Evolutionary conservation across 768 basidiomycete genomes (phyloP).

Genomic region (Mycena galericulata): DNA sequence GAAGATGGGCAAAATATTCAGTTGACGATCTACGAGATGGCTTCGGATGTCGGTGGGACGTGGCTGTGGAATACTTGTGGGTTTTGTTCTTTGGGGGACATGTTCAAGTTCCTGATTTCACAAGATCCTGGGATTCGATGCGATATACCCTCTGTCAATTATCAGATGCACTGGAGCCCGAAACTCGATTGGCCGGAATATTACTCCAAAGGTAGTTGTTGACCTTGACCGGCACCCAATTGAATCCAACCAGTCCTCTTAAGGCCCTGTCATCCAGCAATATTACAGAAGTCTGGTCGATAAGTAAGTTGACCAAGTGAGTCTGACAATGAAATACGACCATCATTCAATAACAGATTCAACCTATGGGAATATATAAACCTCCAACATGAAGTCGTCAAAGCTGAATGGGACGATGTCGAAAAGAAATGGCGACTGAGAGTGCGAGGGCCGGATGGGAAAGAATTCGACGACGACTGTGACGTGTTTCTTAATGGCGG

Average conservation of each 20-base stretch:
- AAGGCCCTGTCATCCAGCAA: conserved; percentile 56
- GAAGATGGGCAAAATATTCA: conserved; percentile 51
- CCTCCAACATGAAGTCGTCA: conserved; percentile 55
- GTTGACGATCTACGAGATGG: conserved; percentile 61
- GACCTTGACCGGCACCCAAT: background rate
- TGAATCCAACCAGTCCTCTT: background rate
- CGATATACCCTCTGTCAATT: conserved; percentile 55
- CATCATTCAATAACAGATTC: conserved; percentile 29
- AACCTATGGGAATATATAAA: conserved; percentile 55
- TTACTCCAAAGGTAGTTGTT: conserved; percentile 48
- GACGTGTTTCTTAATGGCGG: conserved; percentile 41
- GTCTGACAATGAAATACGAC: background rate
- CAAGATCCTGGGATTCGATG: conserved; percentile 54
- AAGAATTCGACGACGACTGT: conserved; percentile 37
- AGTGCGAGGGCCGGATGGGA: conserved; percentile 44
- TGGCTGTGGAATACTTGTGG: conserved; percentile 55
- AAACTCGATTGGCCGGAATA: conserved; percentile 60
- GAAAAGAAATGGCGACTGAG: conserved; percentile 56
- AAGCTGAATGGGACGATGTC: conserved; percentile 54
- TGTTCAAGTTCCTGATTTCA: background rate
- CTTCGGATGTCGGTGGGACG: conserved; percentile 58
- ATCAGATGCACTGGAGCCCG: conserved; percentile 41
- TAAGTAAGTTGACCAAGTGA: conserved; percentile 44
- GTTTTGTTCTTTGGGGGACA: background rate
- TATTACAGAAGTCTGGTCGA: conserved; percentile 57